Evolutionary conservation across 345 rosid genomes (phyloP).

Genomic region (Cardamine chenopodiifolia): DNA sequence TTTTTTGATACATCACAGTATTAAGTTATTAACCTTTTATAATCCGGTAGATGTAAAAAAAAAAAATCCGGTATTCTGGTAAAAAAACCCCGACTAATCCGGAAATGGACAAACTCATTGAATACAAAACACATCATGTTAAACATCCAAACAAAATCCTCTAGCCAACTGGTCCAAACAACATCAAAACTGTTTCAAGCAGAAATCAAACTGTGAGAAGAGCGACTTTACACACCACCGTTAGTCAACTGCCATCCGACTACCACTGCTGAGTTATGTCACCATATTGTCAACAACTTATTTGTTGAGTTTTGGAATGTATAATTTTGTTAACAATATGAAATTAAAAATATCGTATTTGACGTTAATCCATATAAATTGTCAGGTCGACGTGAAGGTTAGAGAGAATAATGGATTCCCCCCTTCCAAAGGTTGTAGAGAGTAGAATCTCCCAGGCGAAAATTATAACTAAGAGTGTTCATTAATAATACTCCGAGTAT

Average conservation of each 20-base stretch:
- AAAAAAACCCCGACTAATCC: neutral
- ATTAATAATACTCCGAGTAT: too few relatives aligned
- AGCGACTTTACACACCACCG: neutral
- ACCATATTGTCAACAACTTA: neutral
- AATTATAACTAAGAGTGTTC: too few relatives aligned
- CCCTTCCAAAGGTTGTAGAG: too few relatives aligned
- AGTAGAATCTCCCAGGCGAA: too few relatives aligned
- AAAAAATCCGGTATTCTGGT: neutral
- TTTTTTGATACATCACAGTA: too few relatives aligned
- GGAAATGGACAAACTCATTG: neutral
- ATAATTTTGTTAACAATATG: neutral
- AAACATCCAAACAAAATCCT: neutral
- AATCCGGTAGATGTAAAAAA: neutral
- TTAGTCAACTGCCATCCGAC: neutral
- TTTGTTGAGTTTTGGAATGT: neutral
- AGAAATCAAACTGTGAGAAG: neutral
- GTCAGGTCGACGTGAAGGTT: neutral
- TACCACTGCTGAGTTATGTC: neutral
- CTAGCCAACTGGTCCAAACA: neutral
- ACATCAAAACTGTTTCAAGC: neutral
- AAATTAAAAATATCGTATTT: neutral
- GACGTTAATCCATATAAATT: neutral
- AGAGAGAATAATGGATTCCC: too few relatives aligned
- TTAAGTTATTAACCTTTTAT: neutral
- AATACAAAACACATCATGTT: neutral